Evolutionary conservation across 345 rosid species (phyloP).

Genomic region (Viola odorata): DNA sequence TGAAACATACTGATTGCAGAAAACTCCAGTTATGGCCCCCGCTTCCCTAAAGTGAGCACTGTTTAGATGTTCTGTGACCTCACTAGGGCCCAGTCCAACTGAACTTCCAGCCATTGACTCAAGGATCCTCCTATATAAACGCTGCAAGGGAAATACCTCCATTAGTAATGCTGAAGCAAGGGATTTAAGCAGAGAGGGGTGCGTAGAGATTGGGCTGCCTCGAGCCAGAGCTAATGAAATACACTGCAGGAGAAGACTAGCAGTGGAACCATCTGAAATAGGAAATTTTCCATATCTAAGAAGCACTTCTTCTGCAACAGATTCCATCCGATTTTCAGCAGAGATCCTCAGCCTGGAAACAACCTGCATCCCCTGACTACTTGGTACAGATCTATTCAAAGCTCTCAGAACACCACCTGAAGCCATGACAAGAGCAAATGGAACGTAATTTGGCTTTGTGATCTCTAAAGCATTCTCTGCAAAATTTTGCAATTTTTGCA

Average conservation of each 20-base stretch:
- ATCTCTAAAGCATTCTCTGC: conserved; percentile 36
- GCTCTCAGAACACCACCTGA: conserved; percentile 80
- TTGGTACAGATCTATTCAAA: conserved; percentile 33
- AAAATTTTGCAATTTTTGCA: conserved; percentile 41
- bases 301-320: conserved; percentile 40
- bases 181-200: conserved; percentile 46
- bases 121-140: conserved; percentile 41
- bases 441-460: conserved; percentile 34
- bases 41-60: conserved; percentile 68
- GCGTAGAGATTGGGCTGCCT: conserved; percentile 53
- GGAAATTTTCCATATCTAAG: conserved; percentile 29
- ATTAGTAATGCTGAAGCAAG: conserved; percentile 61
- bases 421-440: conserved; percentile 55
- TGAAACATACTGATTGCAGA: conserved; percentile 69
- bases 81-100: conserved; percentile 22
- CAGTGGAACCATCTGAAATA: conserved; percentile 17
- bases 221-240: conserved; percentile 72
- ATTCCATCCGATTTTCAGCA: conserved; percentile 52
- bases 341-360: conserved; percentile 41
- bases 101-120: conserved; percentile 21
- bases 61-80: conserved; percentile 51
- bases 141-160: conserved; percentile 64
- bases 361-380: conserved; percentile 33
- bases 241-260: conserved; percentile 51
- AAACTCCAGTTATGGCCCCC: conserved; percentile 63